Conservation (phyloP, 1,284 basidiomycete species). For the Melampsora larici-populina region DNA sequence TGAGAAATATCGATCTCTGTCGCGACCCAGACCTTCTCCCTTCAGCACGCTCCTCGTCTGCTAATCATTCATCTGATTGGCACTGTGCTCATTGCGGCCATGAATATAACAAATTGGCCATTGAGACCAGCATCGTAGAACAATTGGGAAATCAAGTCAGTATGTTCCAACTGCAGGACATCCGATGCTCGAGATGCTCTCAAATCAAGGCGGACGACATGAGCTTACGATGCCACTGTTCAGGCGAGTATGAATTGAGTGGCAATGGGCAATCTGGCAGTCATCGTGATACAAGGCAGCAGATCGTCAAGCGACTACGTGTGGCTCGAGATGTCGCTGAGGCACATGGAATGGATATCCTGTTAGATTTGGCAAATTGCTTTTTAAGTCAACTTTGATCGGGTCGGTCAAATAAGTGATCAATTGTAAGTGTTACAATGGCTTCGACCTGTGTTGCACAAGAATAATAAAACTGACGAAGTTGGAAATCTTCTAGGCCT, state of each 20-base stretch:
- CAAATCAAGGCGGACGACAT: slow-evolving; percentile 83
- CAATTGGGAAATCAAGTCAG: slow-evolving; percentile 69
- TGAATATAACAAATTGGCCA: slow-evolving; percentile 77
- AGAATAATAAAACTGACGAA: slow-evolving; percentile 18
- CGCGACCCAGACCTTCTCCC: slow-evolving; percentile 50
- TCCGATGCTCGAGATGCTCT: slow-evolving; percentile 74
- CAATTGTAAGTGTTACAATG: not conserved
- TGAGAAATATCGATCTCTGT: slow-evolving; percentile 57
- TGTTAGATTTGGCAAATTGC: slow-evolving; percentile 43
- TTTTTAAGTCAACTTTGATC: not conserved
- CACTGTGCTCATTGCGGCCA: slow-evolving; percentile 65
- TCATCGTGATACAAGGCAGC: slow-evolving; percentile 3
- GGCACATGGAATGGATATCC: slow-evolving; percentile 45
- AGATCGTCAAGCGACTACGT: slow-evolving; percentile 45
- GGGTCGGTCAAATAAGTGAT: no score
- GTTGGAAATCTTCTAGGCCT: not conserved
- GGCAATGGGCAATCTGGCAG: slow-evolving; percentile 8
- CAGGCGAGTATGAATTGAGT: slow-evolving; percentile 66
- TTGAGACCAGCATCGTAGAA: slow-evolving; percentile 82
- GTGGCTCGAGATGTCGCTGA: slow-evolving; percentile 48
- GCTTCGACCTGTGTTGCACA: slow-evolving; percentile 12
- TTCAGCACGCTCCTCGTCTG: slow-evolving; percentile 87
- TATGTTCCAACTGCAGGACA: slow-evolving; percentile 80
- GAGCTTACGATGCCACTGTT: slow-evolving; percentile 79
- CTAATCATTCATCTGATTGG: slow-evolving; percentile 56